Base-by-base conservation (phyloP, 495 filamentous ascomycete species). In the Tuber microsphaerosporum region DNA sequence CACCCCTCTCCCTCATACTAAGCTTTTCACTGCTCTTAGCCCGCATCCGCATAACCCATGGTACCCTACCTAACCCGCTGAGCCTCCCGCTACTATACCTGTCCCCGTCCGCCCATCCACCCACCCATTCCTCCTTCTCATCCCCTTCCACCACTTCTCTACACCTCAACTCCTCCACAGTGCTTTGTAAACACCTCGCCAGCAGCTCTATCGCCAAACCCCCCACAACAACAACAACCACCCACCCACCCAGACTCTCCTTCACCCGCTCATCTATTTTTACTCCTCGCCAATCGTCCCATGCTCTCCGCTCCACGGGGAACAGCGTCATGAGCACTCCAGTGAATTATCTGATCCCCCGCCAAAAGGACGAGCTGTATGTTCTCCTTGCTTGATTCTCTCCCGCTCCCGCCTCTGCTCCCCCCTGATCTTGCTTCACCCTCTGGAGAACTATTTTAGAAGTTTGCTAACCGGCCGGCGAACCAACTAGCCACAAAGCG, bases 401-500 rank as follows among this genome's bases (percentile, higher is more conserved):
- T 45, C 41, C 42, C 69, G 51, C 72, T 81, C 42, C 51, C 51
- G n/a, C 42, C 31, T 56, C 34, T 43, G n/a, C 42, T 41, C 70
- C 34, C 42, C 43, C 61, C 42, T 69, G 44, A 73, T 69, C 73
- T 44, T 69, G 20, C 45, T 71, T 46, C 22, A 31, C 61, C 48
- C 42, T 42, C 31, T 3, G 43, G 70, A 41, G 39, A 42, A 31
- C 61, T 42, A 45, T 71, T 71, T 37, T 65, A 65, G 46, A 43
- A 56, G 71, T 31, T 42, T 71, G 70, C 43, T 71, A 42, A 45
- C 34, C 6, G 39, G 41, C 41, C 34, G 22, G 48, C 39, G 43
- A 37, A 73, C 41, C 17, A 70, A 34, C 70, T 86, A 97, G 94
- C 82, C 93, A 97, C 85, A 94, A 94, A 86, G 90, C 93, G 46